These are phyloP conservation scores for Haberlea rhodopensis DNA, from an alignment of 257 asterid genomes.

Conservation along the genomic window DNA sequence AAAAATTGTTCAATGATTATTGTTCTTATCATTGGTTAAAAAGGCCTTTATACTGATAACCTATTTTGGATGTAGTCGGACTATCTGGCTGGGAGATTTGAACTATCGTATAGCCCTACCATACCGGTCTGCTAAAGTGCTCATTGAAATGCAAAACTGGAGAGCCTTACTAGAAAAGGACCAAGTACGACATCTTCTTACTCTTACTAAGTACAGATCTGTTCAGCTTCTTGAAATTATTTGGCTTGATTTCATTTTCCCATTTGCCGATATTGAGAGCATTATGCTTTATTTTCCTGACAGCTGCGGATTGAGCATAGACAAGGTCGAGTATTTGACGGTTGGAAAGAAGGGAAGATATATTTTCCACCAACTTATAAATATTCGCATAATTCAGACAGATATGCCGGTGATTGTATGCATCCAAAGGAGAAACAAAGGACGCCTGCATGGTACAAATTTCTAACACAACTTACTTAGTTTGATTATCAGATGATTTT, in stretches of 20 bases:
- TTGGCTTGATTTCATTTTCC: constrained; percentile 3
- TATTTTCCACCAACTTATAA: constrained; percentile 97
- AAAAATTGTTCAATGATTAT: neutral
- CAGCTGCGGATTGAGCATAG: constrained; percentile 89
- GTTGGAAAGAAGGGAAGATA: constrained; percentile 97
- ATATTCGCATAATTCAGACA: constrained; percentile 88
- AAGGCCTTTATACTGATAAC: constrained; percentile 19
- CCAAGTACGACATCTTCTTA: constrained; percentile 53
- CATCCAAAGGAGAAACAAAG: constrained; percentile 95
- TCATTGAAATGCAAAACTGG: constrained; percentile 98
- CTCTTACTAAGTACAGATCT: constrained; percentile 11
- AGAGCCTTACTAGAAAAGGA: constrained; percentile 88
- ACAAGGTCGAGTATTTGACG: constrained; percentile 86
- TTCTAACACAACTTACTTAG: neutral
- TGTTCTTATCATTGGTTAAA: constrained; percentile 10
- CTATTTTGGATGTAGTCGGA: constrained; percentile 54
- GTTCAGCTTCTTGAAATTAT: neutral
- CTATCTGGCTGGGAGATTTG: constrained; percentile 95
- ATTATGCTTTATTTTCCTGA: constrained; percentile 22
- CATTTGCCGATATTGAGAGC: constrained; percentile 15
- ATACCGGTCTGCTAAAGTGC: constrained; percentile 93
- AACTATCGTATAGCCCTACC: constrained; percentile 92
- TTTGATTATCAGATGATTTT: neutral
- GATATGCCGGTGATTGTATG: constrained; percentile 92
- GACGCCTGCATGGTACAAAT: constrained; percentile 91